Evolutionary conservation across 2,329 filamentous ascomycete species (phyloP).

Genomic region (Penicillium crustosum): DNA sequence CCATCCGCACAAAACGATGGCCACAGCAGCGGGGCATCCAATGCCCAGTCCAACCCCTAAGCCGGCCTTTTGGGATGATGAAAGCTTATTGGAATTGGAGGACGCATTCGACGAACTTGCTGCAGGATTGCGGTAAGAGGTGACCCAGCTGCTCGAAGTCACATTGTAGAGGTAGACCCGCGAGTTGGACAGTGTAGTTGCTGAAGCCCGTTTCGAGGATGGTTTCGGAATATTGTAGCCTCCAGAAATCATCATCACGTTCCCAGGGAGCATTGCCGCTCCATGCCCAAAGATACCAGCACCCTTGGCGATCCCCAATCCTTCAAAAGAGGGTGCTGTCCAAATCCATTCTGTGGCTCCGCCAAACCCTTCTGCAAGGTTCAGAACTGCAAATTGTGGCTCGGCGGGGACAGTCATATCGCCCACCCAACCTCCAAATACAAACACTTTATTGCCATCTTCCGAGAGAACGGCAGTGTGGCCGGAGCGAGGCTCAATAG

Average conservation of each 20-base stretch:
- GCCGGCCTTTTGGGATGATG: slow-evolving; percentile 52
- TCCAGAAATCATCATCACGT: slow-evolving; percentile 61
- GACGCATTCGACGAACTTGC: slow-evolving; percentile 8
- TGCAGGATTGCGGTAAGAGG: slow-evolving; percentile 55
- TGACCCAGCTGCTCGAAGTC: slow-evolving; percentile 59
- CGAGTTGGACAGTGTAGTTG: slow-evolving; percentile 40
- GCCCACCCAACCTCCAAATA: slow-evolving; percentile 92
- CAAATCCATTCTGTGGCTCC: slow-evolving; percentile 47
- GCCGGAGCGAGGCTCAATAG: slow-evolving; percentile 78
- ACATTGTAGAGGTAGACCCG: slow-evolving; percentile 60
- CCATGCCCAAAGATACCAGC: slow-evolving; percentile 62
- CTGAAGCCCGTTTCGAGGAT: slow-evolving; percentile 39
- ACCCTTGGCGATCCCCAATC: slow-evolving; percentile 42
- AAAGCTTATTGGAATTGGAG: slow-evolving; percentile 23
- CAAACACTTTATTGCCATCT: slow-evolving; percentile 73
- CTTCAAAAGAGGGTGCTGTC: slow-evolving; percentile 41
- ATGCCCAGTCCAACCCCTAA: slow-evolving; percentile 66
- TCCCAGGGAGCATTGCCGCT: slow-evolving; percentile 60
- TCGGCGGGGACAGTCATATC: slow-evolving; percentile 71
- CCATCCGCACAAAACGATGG: slow-evolving; percentile 49
- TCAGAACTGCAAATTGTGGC: slow-evolving; percentile 76
- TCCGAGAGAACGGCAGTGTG: slow-evolving; percentile 80
- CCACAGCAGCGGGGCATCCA: slow-evolving; percentile 56
- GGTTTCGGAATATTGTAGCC: slow-evolving; percentile 54
- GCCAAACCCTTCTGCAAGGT: slow-evolving; percentile 73